These are phyloP conservation scores for Cyclotella cryptica DNA, from an alignment of 108 stramenopile genomes.

Conservation along the genomic window DNA sequence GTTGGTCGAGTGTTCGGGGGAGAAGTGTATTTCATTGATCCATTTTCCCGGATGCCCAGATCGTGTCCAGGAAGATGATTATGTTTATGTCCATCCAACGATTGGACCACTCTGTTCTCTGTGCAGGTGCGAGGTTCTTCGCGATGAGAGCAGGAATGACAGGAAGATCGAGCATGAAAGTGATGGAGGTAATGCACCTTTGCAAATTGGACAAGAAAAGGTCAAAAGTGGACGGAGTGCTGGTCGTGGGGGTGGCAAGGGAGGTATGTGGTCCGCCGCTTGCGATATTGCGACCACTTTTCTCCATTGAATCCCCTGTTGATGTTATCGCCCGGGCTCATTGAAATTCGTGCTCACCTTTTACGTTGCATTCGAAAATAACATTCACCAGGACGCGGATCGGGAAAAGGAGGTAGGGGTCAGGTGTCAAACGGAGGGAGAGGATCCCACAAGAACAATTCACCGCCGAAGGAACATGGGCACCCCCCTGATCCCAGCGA, in stretches of 20 bases:
- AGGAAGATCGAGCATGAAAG: neutral
- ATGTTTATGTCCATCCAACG: neutral
- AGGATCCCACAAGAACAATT: constrained; percentile 3
- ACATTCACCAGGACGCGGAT: constrained; percentile 10
- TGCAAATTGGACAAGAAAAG: neutral
- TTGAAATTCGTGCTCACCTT: too few relatives aligned
- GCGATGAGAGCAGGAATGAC: neutral
- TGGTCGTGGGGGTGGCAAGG: constrained; percentile 9
- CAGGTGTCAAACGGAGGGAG: constrained; percentile 23
- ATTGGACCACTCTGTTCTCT: constrained; percentile 14
- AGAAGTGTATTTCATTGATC: constrained; percentile 19
- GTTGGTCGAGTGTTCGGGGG: constrained; percentile 18
- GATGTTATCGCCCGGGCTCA: too few relatives aligned
- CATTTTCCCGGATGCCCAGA: constrained; percentile 20
- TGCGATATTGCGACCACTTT: neutral
- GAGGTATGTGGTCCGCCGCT: neutral
- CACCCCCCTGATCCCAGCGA: neutral
- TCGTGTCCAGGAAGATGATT: constrained; percentile 16
- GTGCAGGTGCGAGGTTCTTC: neutral
- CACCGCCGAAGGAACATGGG: neutral
- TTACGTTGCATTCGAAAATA: neutral
- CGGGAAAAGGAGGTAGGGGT: constrained; percentile 31
- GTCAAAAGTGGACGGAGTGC: constrained; percentile 15
- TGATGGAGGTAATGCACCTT: neutral
- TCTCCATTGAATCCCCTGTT: neutral